These are phyloP conservation scores for Elsinoe perseae DNA, from an alignment of 2,329 filamentous ascomycete species.

Conservation along the genomic window DNA sequence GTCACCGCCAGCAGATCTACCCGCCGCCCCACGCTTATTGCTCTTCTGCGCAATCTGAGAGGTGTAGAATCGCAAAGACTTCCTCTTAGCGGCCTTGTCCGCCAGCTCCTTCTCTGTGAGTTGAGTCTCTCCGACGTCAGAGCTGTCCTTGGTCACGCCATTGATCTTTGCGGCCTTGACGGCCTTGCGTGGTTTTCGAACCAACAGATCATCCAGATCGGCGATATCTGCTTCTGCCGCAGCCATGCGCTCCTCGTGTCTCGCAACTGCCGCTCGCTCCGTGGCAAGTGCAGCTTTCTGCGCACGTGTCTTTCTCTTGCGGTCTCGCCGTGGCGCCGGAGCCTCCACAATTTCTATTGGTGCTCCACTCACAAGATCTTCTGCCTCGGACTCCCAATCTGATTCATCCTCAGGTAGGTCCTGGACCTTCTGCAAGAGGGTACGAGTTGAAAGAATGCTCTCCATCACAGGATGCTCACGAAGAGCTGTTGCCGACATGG, in stretches of 20 bases:
- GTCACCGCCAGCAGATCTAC: constrained; percentile 69
- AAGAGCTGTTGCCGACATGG: constrained; percentile 68
- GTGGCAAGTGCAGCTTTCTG: constrained; percentile 46
- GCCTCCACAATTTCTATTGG: constrained; percentile 20
- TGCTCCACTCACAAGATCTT: constrained; percentile 29
- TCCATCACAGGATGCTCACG: constrained; percentile 90
- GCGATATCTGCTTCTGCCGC: constrained; percentile 64
- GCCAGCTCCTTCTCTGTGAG: constrained; percentile 71
- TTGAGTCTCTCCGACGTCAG: constrained; percentile 82
- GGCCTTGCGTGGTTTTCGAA: constrained; percentile 31
- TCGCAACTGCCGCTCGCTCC: constrained; percentile 47
- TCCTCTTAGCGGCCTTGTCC: constrained; percentile 84
- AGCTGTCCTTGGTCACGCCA: constrained; percentile 47
- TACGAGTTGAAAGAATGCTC: constrained; percentile 67
- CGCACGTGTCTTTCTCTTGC: constrained; percentile 39
- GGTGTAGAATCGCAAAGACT: constrained; percentile 93
- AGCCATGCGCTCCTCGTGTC: constrained; percentile 46
- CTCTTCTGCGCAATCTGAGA: constrained; percentile 94
- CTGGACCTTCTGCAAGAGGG: constrained; percentile 71
- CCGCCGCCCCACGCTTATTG: constrained; percentile 69
- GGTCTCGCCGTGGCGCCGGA: constrained; percentile 27
- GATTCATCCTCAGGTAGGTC: constrained; percentile 37
- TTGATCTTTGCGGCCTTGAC: constrained; percentile 16
- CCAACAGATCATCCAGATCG: constrained; percentile 58
- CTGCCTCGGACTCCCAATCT: constrained; percentile 23